Evolutionary conservation across 1,284 basidiomycete genomes (phyloP), one percentile per base, ranked within the genome.

Genomic region (Ganoderma leucocontextum): DNA sequence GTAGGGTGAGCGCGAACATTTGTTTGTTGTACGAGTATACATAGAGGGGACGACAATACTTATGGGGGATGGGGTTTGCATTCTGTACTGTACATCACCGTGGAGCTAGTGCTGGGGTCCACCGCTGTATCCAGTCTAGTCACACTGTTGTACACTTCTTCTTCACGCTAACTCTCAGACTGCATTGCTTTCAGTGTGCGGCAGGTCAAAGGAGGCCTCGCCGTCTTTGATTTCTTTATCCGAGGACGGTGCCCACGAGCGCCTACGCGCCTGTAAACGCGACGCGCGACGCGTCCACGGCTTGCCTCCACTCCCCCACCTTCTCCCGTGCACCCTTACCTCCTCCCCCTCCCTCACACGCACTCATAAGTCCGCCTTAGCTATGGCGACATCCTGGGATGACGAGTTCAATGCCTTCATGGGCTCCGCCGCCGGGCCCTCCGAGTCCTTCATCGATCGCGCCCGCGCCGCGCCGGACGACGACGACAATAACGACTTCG

Each of bases 391-490:
- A 0, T 57, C 59, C 39, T 75, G 74, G 74, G 74, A 72, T n/a
- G 72, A 73, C 25, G 75, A 75, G 60, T 66, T 73, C 22, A 64
- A 61, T 49, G 65, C 63, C 44, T 69, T 73, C 19, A 63, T 60
- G 25, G 75, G 47, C 22, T 22, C 22, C 22, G 47, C 22, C 22
- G 47, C 75, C 8, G 74, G 75, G 4, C 73, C 76, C 6, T 75
- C 22, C 10, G 47, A 25, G 10, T 49, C 76, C 33, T 75, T 75
- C 64, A 61, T 74, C 15, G 73, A 75, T 25, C 74, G 76, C 65
- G 74, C 65, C 2, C 70, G 67, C 19, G 57, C 64, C 39, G 76
- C 72, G 12, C 73, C 74, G 2, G 74, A 74, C 36, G 75, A 78
- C 69, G 73, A 75, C 64, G 75, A 76, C 64, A 10, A 29, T 12